Base-by-base conservation (phyloP, 192 early-diverging fungal species). In the Dissophora ornata region DNA sequence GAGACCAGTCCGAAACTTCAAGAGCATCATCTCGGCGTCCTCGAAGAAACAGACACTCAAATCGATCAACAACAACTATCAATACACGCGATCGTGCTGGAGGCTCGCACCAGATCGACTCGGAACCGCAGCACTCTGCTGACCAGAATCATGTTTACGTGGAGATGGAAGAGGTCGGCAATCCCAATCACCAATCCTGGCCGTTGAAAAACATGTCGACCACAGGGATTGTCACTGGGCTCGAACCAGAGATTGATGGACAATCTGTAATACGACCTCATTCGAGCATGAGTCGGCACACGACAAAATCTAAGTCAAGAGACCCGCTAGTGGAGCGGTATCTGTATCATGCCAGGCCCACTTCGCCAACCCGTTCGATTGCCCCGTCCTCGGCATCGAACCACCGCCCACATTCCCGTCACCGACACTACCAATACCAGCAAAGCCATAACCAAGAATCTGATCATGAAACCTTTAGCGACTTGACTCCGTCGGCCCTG, bases 261-360 rank as follows among this genome's bases (percentile, higher is more conserved):
- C 57, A 38, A 24, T 36, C 30, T 4, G 19, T 49, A 6, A 4
- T 22, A 11, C 64, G 73, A 12, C 51, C 73, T 3, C 57, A 56
- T 16, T 62, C 73, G n/a, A 67, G 73, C 52, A 52, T 59, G 51
- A 66, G 65, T 44, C 57, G 47, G 9, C 59, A 67, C 25, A 46
- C 34, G 4, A 15, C 53, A 24, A 6, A 42, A 19, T 19, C 33
- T 26, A 51, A 51, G 21, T 56, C 63, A 11, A 48, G 57, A 5
- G 71, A 75, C 34, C 55, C 55, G 2, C 21, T 59, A 18, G 44
- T 59, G 32, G 73, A 67, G 22, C 49, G 59, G 33, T 77, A 77
- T 60, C 46, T 67, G 18, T 47, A 59, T 26, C 42, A 63, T 16
- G 41, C 63, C 9, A 41, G 73, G 21, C 5, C 57, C 18, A 19